Evolutionary conservation across 441 rosid species (phyloP).

Genomic region (Jatropha multifida): DNA sequence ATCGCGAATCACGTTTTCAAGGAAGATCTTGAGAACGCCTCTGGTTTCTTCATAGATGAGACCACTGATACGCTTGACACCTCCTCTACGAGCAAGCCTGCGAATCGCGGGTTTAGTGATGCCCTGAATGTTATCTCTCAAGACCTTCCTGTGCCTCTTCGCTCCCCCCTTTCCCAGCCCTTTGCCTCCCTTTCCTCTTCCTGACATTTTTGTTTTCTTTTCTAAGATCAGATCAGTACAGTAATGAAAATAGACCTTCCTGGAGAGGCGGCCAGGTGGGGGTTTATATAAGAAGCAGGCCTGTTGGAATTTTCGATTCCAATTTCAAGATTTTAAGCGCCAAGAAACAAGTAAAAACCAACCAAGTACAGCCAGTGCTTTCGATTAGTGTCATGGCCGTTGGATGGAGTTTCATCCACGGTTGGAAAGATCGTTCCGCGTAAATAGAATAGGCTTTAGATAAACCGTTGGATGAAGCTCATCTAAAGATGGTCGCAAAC

Average conservation of each 20-base stretch:
- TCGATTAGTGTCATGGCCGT: background rate
- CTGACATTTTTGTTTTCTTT: background rate
- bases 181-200: background rate
- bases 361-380: background rate
- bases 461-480: background rate
- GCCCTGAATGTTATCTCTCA: background rate
- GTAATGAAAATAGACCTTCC: background rate
- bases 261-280: background rate
- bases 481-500: background rate
- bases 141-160: background rate
- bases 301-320: background rate
- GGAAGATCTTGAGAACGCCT: background rate
- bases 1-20: too few relatives aligned
- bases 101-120: background rate
- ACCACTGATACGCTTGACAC: background rate
- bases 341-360: background rate
- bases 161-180: background rate
- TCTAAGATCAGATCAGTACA: background rate
- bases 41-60: background rate
- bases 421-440: background rate
- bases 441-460: background rate
- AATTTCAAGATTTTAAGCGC: background rate
- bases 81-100: background rate
- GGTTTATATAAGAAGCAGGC: background rate
- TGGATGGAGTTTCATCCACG: conserved; percentile 13